phyloP scores from a whole-genome alignment of 2,329 filamentous ascomycete species.

The Stagonosporopsis rhizophila region DNA sequence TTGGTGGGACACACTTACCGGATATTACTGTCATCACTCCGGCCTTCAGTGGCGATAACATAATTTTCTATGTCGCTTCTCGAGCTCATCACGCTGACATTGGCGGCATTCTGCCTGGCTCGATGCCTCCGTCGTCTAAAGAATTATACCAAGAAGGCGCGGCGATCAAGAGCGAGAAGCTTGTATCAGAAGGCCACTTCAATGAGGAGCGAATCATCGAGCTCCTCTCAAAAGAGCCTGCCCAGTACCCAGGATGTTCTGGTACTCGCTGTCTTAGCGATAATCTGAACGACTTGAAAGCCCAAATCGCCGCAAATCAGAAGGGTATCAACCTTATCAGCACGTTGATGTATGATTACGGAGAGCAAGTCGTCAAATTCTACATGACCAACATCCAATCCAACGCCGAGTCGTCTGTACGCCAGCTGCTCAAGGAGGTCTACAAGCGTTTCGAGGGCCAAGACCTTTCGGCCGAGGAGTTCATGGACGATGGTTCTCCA shows the following conservation, averaged over 20 bases:
- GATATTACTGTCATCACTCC: constrained; percentile 84
- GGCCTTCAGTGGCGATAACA: constrained; percentile 76
- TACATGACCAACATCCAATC: constrained; percentile 85
- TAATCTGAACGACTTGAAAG: constrained; percentile 86
- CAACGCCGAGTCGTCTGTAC: constrained; percentile 79
- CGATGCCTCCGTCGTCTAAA: constrained; percentile 79
- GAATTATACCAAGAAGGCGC: constrained; percentile 65
- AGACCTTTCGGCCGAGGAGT: constrained; percentile 77
- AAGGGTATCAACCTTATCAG: constrained; percentile 83
- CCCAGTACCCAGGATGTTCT: constrained; percentile 75
- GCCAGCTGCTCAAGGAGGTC: constrained; percentile 75
- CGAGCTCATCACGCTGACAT: constrained; percentile 85
- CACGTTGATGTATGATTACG: constrained; percentile 77
- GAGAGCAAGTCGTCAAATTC: constrained; percentile 77
- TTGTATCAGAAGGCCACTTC: constrained; percentile 79
- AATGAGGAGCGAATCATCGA: constrained; percentile 78
- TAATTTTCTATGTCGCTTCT: constrained; percentile 83
- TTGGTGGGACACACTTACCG: constrained; percentile 81
- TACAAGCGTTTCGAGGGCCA: constrained; percentile 71
- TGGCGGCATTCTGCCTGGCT: constrained; percentile 80
- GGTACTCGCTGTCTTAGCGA: constrained; percentile 81
- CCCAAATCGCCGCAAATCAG: constrained; percentile 85
- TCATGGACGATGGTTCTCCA: constrained; percentile 86
- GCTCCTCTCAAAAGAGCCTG: constrained; percentile 75
- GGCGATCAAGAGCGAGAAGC: constrained; percentile 65